Base-by-base conservation (phyloP, 805 yeast species). In the Nakazawaea pomicola region DNA sequence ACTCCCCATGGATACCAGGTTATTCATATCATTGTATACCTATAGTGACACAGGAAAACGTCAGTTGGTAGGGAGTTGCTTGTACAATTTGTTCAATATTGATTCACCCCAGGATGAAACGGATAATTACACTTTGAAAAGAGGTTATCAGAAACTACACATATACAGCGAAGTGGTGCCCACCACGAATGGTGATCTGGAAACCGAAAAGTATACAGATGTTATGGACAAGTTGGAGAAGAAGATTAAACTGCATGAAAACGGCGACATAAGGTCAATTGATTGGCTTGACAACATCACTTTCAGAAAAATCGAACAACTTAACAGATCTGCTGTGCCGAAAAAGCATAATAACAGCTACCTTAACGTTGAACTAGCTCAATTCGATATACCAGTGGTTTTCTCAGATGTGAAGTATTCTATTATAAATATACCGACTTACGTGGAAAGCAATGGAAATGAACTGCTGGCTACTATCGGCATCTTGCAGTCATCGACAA, bases 211-310 rank as follows among this genome's bases (percentile, higher is more conserved):
- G 16, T 37, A 29, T 6, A 25, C 43, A 6, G 46, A 56, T 9
- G 66, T 66, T 33, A 67, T 72, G 67, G 76, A 73, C 39, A 50
- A 66, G 5, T 53, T 76, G 15, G 88, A 83, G 47, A 57, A 57
- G 36, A 64, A 72, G 37, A 64, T 84, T 31, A 80, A 83, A 47
- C 62, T 61, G 36, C 84, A 80, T 52, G 89, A 83, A 52, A 69
- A 73, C 46, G 89, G 89, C 1, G 90, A 84, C 19, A 64, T 77
- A 19, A 62, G 72, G 4, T 59, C 73, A 6, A 58, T 76, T 1
- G 76, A 72, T 36, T 90, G 97, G 97, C 65, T 89, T 8, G 95
- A 88, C 53, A 68, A 74, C 33, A 50, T 84, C 43, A 74, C 83
- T 0, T 67, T 80, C 46, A 67, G 85, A 10, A 65, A 67, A 45